Base-by-base conservation (phyloP, 1,284 basidiomycete species). In the Ceratobasidium theobromae region DNA sequence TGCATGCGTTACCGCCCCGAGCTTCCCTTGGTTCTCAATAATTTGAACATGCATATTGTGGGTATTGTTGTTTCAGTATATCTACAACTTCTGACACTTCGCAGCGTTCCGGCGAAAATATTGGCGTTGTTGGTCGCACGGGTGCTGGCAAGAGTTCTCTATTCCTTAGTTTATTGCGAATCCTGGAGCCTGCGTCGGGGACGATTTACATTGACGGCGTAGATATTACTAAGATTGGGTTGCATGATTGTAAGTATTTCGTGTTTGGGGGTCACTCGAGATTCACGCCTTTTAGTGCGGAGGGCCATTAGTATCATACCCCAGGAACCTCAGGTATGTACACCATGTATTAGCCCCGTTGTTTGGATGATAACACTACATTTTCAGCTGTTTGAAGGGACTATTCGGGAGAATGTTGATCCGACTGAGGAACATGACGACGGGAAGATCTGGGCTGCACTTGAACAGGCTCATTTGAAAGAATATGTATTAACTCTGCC, bases 81-180 rank as follows among this genome's bases (percentile, higher is more conserved):
- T 1, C 43, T 18, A 33, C n/a, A 30, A 38, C 28, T 55, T 33
- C 5, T 53, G 41, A 40, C 48, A 16, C 12, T 4, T 40, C 16
- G 23, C 40, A 70, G 69, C 51, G 41, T 30, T 53, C 69, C 0
- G 84, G 83, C 53, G 90, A 95, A 74, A 92, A 92, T 71, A 84
- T 97, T 53, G 93, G 93, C 21, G 82, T 95, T 3, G 87, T 87
- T 72, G 95, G 95, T 1, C 79, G 95, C 68, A 98, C 95, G 0
- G 94, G 95, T 1, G 91, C 93, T n/a, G 95, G 95, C 68, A 97
- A 97, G 78, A 90, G 87, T 28, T 90, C 89, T 2, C 83, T 95
- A 67, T 80, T 68, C 41, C 33, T 43, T 69, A 87, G 82, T 74
- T 87, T 93, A 0, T 90, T 91, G 79, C 83, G 90, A 1, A 89